Base-by-base conservation (phyloP, 2,329 filamentous ascomycete species). In the Stagonosporopsis chrysanthemi region DNA sequence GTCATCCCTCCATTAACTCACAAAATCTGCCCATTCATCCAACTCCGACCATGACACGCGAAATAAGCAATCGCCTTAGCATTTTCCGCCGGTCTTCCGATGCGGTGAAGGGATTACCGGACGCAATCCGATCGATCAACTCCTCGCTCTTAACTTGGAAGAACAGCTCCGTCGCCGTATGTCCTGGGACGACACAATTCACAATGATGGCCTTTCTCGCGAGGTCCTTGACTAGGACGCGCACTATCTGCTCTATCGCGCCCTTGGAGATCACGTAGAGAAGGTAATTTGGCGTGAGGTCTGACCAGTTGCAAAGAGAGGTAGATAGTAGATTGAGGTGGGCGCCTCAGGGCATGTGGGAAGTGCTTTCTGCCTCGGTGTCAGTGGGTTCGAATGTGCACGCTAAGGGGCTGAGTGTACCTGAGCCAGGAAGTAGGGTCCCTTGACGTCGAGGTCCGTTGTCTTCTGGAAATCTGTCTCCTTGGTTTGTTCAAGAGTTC, bases 401-500 rank as follows among this genome's bases (percentile, higher is more conserved):
- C 29, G 14, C 14, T n/a, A 6, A 11, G 6, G 14, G 23, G 3
- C 14, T 8, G 22, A 6, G 29, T 52, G 5, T 47, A 60, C 62
- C 52, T 70, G 65, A 11, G 61, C 62, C 9, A 74, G 39, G 28
- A 73, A 72, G 38, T 63, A 73, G 11, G 69, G 66, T 3, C 69
- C 68, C 31, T 66, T 68, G 33, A 66, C 66, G 62, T 90, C 90
- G 56, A 90, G 83, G 39, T 81, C 80, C 71, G 89, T 85, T 31
- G 86, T 84, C 36, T 81, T 78, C 60, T 89, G 85, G 53, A 87
- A 90, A 23, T 89, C 86, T 2, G 77, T 77, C 48, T 88, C 85
- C 0, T 82, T 85, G 1, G 89, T 87, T 1, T 86, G 79, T 0
- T 86, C 87, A 1, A 86, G 80, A 75, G 65, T 66, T 23, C 56